Conservation (phyloP, 495 filamentous ascomycete genomes). For the Hypoxylon lienhwacheense region DNA sequence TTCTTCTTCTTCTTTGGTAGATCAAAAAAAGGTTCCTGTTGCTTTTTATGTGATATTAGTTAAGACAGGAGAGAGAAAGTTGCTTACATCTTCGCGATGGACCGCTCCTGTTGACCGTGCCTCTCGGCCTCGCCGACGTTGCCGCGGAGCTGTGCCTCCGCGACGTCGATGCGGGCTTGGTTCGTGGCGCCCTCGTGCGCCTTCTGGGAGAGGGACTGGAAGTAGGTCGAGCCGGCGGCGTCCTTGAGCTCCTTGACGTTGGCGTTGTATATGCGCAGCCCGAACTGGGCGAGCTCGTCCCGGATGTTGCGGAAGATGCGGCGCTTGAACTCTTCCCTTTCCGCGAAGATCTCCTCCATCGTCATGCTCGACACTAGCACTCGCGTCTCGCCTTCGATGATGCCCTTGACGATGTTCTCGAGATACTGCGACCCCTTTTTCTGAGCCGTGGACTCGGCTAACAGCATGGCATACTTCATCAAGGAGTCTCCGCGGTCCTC, state of each 20-base stretch:
- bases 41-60: background rate
- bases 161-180: conserved; percentile 76
- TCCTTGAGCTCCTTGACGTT: conserved; percentile 86
- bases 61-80: conserved; percentile 4
- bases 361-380: conserved; percentile 78
- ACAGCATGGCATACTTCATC: conserved; percentile 74
- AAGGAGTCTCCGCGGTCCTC: conserved; percentile 59
- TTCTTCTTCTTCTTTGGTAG: no score
- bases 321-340: conserved; percentile 76
- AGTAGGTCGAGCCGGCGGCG: conserved; percentile 74
- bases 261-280: conserved; percentile 71
- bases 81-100: conserved; percentile 70
- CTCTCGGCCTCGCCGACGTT: conserved; percentile 80
- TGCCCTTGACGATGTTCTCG: conserved; percentile 83
- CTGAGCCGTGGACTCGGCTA: conserved; percentile 60
- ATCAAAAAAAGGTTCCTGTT: no score
- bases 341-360: conserved; percentile 85
- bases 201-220: conserved; percentile 74
- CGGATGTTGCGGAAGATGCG: conserved; percentile 79
- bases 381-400: conserved; percentile 84
- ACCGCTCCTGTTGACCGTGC: conserved; percentile 73
- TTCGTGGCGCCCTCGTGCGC: conserved; percentile 82
- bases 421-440: conserved; percentile 62
- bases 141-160: conserved; percentile 74
- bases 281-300: conserved; percentile 72